phyloP scores from a whole-genome alignment of 305 asterid species.

The Stenogyne calaminthoides region DNA sequence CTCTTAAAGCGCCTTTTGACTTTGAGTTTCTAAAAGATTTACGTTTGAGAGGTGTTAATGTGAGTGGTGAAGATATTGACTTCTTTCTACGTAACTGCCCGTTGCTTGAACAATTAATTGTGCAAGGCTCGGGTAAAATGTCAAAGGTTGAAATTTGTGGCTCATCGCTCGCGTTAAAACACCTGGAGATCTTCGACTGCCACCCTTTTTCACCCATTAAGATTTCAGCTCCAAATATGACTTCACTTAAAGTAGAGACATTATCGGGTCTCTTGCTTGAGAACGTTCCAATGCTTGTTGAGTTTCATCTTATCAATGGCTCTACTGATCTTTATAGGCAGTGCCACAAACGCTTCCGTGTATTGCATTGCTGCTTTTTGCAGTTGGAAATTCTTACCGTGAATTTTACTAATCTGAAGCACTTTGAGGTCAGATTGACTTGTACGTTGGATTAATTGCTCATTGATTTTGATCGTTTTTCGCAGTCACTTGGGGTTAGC shows the following conservation, averaged over 20 bases:
- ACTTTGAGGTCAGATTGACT: background rate
- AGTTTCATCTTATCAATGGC: background rate
- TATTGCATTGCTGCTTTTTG: background rate
- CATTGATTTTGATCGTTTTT: too few species aligned
- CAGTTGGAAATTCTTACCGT: background rate
- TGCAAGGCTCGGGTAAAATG: background rate
- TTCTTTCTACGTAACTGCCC: background rate
- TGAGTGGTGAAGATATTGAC: background rate
- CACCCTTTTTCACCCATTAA: background rate
- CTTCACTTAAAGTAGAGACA: background rate
- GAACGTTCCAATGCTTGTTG: slow-evolving; percentile 3
- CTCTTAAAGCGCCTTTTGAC: too few species aligned
- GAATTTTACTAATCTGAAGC: background rate
- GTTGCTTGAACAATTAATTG: background rate
- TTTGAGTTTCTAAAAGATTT: slow-evolving; percentile 4
- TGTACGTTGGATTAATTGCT: background rate
- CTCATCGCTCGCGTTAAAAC: background rate
- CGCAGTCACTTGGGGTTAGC: background rate
- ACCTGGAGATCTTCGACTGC: background rate
- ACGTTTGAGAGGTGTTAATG: background rate
- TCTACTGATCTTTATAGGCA: background rate
- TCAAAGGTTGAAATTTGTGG: slow-evolving; percentile 12
- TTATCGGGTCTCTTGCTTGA: background rate
- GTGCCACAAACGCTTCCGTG: background rate
- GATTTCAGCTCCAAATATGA: slow-evolving; percentile 4